Percentiles rank a stretch among this genome's conserved stretches.
Conservation (phyloP, 148 eudicot genomes). For the Chenopodium quinoa region DNA sequence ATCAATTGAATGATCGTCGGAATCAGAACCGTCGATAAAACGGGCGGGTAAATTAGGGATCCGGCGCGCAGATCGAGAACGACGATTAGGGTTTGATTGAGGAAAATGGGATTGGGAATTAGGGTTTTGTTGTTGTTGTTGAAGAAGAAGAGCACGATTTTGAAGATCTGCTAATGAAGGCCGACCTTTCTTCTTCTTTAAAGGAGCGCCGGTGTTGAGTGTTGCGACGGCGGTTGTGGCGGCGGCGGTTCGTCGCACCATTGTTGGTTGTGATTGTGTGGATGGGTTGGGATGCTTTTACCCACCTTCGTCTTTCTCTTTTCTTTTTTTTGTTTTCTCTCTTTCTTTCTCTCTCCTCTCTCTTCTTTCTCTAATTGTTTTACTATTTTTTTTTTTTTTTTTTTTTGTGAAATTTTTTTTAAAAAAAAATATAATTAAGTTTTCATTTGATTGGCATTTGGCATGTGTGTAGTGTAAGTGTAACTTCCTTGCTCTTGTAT, state of each 20-base stretch:
- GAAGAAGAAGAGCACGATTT: constrained; percentile 34
- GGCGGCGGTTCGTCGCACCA: constrained; percentile 22
- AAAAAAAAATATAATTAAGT: too few species aligned
- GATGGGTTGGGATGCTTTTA: not conserved
- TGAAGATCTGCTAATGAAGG: constrained; percentile 54
- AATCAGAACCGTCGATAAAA: constrained; percentile 30
- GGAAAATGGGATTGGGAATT: constrained; percentile 27
- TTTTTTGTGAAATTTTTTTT: too few species aligned
- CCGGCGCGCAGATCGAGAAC: constrained; percentile 33
- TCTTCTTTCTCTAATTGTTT: not conserved
- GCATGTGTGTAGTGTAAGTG: too few species aligned
- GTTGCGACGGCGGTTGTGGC: constrained; percentile 24
- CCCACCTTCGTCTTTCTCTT: not conserved
- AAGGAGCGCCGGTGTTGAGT: constrained; percentile 12
- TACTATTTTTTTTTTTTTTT: not conserved
- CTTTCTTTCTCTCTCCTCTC: not conserved
- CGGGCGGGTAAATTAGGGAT: constrained; percentile 21
- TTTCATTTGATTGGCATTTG: too few species aligned
- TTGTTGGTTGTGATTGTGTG: constrained; percentile 6
- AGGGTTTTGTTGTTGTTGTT: constrained; percentile 29
- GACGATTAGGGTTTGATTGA: constrained; percentile 52
- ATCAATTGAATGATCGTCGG: constrained; percentile 8
- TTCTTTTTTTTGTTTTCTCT: not conserved
- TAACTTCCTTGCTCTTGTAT: too few species aligned
- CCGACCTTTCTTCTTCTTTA: constrained; percentile 62